A percentile compares a stretch with the other conserved stretches of the same genome.
Evolutionary conservation across 495 filamentous ascomycete species (phyloP).

Genomic region (Lophiostoma macrostomum): DNA sequence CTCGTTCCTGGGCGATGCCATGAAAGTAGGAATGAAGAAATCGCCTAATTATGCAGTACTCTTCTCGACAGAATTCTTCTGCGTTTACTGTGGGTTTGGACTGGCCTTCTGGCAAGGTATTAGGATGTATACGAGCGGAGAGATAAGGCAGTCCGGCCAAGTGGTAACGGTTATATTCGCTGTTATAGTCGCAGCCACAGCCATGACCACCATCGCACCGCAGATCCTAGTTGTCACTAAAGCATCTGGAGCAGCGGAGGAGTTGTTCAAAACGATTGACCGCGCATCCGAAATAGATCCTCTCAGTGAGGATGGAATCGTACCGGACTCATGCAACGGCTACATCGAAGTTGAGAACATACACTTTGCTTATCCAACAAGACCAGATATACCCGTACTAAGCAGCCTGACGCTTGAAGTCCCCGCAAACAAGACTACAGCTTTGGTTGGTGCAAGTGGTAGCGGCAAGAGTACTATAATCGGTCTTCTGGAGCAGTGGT

Average conservation of each 20-base stretch:
- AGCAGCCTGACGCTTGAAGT: conserved; percentile 72
- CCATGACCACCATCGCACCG: conserved; percentile 29
- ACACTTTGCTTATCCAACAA: conserved; percentile 89
- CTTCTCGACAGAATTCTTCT: conserved; percentile 36
- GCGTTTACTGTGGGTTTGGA: conserved; percentile 28
- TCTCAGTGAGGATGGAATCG: conserved; percentile 59
- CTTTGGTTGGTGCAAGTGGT: conserved; percentile 81
- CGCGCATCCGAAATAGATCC: conserved; percentile 74
- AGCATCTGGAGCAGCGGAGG: conserved; percentile 31
- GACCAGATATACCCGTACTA: conserved; percentile 86
- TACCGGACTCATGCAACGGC: conserved; percentile 66
- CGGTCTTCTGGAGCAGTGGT: conserved; percentile 88
- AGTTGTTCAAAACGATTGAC: conserved; percentile 34
- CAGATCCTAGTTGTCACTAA: conserved; percentile 31
- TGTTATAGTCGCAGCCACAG: conserved; percentile 34
- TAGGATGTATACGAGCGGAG: conserved; percentile 33
- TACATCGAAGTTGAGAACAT: conserved; percentile 74
- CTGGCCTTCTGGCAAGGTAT: conserved; percentile 38
- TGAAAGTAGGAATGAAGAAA: conserved; percentile 31
- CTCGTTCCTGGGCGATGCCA: conserved; percentile 25
- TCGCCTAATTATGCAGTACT: conserved; percentile 33
- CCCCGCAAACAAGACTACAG: conserved; percentile 84
- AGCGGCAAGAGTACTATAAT: conserved; percentile 94
- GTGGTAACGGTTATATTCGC: conserved; percentile 39
- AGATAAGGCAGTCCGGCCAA: conserved; percentile 30